Conservation (phyloP, 2,329 filamentous ascomycete species). For the Pseudovirgaria hyperparasitica region DNA sequence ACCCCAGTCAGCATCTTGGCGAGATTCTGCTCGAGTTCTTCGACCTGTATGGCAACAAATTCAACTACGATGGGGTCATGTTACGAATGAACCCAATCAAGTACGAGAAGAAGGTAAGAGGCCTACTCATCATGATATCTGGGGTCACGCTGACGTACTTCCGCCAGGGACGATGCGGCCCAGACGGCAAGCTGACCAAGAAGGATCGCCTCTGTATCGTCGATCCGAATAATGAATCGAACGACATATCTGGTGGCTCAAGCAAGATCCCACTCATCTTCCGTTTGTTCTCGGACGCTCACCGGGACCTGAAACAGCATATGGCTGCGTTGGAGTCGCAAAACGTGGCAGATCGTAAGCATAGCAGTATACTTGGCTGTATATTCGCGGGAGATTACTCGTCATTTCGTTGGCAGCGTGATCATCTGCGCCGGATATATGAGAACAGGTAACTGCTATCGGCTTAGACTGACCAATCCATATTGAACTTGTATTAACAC, state of each 20-base stretch:
- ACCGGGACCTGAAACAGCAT: slow-evolving; percentile 30
- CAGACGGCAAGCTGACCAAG: slow-evolving; percentile 19
- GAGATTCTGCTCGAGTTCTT: slow-evolving; percentile 79
- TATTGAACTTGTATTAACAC: neutral
- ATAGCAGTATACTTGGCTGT: slow-evolving; percentile 52
- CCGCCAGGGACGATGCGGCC: slow-evolving; percentile 10
- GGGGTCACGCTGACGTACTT: slow-evolving; percentile 5
- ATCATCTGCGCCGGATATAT: slow-evolving; percentile 34
- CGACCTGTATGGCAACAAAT: slow-evolving; percentile 73
- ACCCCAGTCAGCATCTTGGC: slow-evolving; percentile 57
- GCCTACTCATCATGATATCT: slow-evolving; percentile 1
- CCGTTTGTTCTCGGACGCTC: slow-evolving; percentile 48
- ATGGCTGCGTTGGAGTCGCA: slow-evolving; percentile 39
- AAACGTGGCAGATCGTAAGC: slow-evolving; percentile 13
- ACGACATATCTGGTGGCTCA: slow-evolving; percentile 86
- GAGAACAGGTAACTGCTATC: slow-evolving; percentile 4
- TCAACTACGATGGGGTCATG: slow-evolving; percentile 56
- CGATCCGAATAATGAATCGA: slow-evolving; percentile 72
- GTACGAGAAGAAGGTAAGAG: slow-evolving; percentile 61
- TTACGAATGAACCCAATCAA: slow-evolving; percentile 65
- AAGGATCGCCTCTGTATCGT: slow-evolving; percentile 67
- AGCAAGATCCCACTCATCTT: slow-evolving; percentile 56
- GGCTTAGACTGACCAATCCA: neutral
- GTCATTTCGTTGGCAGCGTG: slow-evolving; percentile 57
- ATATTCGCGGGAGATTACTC: slow-evolving; percentile 71